Percentiles rank a stretch among this genome's conserved stretches.
Evolutionary conservation across 2,329 filamentous ascomycete species (phyloP).

Genomic region (Sclerotinia borealis): DNA sequence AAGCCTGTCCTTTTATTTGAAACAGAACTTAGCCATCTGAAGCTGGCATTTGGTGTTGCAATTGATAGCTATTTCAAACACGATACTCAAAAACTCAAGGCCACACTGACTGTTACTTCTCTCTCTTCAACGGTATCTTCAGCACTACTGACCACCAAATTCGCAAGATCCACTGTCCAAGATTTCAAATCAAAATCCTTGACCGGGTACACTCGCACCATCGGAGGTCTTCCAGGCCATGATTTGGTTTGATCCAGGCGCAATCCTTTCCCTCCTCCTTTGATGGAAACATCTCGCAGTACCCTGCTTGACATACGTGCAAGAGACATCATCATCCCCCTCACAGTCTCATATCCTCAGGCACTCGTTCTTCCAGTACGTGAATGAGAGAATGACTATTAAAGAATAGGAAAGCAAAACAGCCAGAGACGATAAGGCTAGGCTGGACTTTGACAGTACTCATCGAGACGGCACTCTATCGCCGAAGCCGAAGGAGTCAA

Average conservation of each 20-base stretch:
- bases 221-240: not conserved
- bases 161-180: not conserved
- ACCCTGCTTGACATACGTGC: not conserved
- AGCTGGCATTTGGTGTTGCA: too few species aligned
- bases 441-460: conserved; percentile 43
- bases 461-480: conserved; percentile 45
- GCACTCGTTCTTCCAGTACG: conserved; percentile 42
- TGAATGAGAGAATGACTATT: conserved; percentile 73
- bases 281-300: not conserved
- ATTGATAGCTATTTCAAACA: too few species aligned
- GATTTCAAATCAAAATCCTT: not conserved
- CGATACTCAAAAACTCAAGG: too few species aligned
- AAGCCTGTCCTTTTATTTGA: too few species aligned
- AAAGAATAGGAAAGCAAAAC: conserved; percentile 76
- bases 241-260: not conserved
- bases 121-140: not conserved
- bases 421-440: conserved; percentile 40
- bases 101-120: too few species aligned
- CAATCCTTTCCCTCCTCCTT: not conserved
- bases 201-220: not conserved
- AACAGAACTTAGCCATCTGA: too few species aligned
- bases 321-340: conserved; percentile 68
- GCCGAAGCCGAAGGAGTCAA: conserved; percentile 42
- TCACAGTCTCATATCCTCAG: conserved; percentile 45
- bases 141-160: not conserved